Conservation (phyloP, 2,329 filamentous ascomycete species). For the Chrysoporthe austroafricana region DNA sequence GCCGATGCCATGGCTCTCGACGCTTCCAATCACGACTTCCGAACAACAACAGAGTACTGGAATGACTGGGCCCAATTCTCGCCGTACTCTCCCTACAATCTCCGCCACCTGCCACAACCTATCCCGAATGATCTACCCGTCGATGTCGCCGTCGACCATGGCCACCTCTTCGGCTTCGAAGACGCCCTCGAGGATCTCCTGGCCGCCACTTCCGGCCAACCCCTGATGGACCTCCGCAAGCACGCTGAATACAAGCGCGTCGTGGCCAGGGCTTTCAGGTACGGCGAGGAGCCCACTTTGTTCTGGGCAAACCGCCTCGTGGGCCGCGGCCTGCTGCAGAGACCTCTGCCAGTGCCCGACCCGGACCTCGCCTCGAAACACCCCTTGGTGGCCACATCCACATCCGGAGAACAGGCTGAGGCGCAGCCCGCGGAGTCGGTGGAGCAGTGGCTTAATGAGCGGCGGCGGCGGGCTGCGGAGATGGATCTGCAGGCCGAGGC, state of each 20-base stretch:
- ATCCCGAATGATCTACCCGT: conserved; percentile 48
- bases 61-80: conserved; percentile 44
- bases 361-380: background rate
- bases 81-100: conserved; percentile 49
- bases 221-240: conserved; percentile 44
- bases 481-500: background rate
- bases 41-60: conserved; percentile 32
- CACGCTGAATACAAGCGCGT: conserved; percentile 20
- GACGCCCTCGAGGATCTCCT: conserved; percentile 64
- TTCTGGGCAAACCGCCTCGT: conserved; percentile 27
- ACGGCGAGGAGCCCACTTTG: conserved; percentile 18
- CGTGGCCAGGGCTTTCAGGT: conserved; percentile 7
- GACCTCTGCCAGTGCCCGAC: background rate
- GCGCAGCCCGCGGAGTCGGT: conserved; percentile 5
- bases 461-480: background rate
- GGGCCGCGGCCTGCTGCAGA: conserved; percentile 20
- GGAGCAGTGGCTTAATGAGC: conserved; percentile 9
- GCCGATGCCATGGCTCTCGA: background rate
- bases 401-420: background rate
- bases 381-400: background rate
- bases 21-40: background rate
- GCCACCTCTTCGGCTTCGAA: conserved; percentile 53
- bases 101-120: conserved; percentile 52
- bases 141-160: conserved; percentile 35
- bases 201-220: conserved; percentile 47